Conservation (phyloP, 768 basidiomycete genomes). For the Cubamyces lactineus region DNA sequence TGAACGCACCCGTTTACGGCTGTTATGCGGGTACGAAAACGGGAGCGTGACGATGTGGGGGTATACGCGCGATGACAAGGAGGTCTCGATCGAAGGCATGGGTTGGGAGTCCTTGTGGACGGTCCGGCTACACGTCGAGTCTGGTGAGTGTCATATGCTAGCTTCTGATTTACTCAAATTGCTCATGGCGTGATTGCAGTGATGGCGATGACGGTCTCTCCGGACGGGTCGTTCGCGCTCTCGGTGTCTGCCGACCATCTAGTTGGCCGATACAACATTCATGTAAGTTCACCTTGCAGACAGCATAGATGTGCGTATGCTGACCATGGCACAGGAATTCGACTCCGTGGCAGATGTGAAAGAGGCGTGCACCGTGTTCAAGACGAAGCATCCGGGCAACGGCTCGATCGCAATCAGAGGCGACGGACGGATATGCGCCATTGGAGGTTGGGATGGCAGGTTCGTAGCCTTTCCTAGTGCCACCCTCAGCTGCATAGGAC, state of each 20-base stretch:
- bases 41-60: slow-evolving; percentile 78
- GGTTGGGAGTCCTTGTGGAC: slow-evolving; percentile 79
- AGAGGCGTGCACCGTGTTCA: slow-evolving; percentile 41
- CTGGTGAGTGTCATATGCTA: slow-evolving; percentile 48
- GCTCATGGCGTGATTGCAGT: slow-evolving; percentile 46
- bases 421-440: slow-evolving; percentile 79
- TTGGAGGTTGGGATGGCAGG: slow-evolving; percentile 96
- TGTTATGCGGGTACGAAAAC: slow-evolving; percentile 84
- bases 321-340: slow-evolving; percentile 13
- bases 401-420: slow-evolving; percentile 72
- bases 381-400: slow-evolving; percentile 83
- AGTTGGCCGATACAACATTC: slow-evolving; percentile 64
- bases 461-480: slow-evolving; percentile 41
- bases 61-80: slow-evolving; percentile 44
- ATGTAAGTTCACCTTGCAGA: slow-evolving; percentile 36
- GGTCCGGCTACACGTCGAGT: slow-evolving; percentile 68
- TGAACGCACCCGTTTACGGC: slow-evolving; percentile 47
- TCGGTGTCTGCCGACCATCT: slow-evolving; percentile 88
- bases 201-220: slow-evolving; percentile 83
- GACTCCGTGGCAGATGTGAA: slow-evolving; percentile 22
- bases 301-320: neutral
- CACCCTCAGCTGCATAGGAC: neutral
- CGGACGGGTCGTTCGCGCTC: slow-evolving; percentile 59
- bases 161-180: neutral
- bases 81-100: slow-evolving; percentile 64